phyloP scores from a whole-genome alignment of 1,284 basidiomycete genomes.

The Wallemia hederae region DNA sequence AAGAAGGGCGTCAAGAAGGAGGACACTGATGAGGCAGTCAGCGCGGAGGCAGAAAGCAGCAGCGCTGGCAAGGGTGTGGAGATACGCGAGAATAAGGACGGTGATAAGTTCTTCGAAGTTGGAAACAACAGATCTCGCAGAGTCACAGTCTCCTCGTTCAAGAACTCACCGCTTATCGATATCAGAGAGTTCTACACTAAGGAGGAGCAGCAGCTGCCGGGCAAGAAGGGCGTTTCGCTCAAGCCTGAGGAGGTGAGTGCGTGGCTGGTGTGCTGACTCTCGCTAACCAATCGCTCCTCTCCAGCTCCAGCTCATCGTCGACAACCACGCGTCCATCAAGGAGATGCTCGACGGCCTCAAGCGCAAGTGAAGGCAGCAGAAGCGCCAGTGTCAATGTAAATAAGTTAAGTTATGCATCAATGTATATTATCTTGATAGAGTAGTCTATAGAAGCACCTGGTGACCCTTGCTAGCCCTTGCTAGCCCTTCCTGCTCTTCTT shows the following conservation, averaged over 20 bases:
- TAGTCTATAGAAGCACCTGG: too few species aligned
- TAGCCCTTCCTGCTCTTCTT: too few species aligned
- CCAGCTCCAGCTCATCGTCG: not conserved
- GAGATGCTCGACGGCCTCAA: not conserved
- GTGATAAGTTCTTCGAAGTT: not conserved
- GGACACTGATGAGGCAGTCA: not conserved
- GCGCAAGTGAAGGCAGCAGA: not conserved
- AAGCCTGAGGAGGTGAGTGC: not conserved
- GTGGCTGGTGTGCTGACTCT: not conserved
- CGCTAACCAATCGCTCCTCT: not conserved
- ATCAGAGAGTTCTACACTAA: not conserved
- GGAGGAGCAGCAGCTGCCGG: not conserved
- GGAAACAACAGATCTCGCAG: not conserved
- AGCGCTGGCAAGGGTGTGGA: not conserved
- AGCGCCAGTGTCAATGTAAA: too few species aligned
- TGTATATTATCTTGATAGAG: too few species aligned
- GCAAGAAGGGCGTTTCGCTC: not conserved
- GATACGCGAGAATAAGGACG: not conserved
- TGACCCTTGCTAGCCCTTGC: too few species aligned
- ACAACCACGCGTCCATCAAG: not conserved
- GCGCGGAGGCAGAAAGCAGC: not conserved
- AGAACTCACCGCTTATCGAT: not conserved
- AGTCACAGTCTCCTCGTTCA: not conserved
- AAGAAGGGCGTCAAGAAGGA: not conserved
- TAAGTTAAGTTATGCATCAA: not conserved